Base-by-base conservation (phyloP, 208 protist genomes). In the Wallacemonas sp. region DNA sequence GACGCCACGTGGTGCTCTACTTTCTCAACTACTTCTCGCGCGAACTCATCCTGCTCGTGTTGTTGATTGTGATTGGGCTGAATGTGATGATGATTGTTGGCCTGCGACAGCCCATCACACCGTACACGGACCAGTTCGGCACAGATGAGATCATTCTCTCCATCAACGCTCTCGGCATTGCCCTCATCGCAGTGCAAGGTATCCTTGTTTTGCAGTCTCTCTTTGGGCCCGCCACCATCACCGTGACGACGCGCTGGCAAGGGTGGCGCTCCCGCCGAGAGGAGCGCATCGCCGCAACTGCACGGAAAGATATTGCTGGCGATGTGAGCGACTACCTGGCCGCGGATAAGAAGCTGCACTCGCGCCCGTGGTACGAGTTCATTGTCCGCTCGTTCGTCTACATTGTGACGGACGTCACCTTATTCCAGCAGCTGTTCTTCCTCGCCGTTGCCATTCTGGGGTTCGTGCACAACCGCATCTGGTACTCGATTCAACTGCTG, bases 401-500 rank as follows among this genome's bases (percentile, higher is more conserved):
- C 36, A 54, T 78, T 41, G 21, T 77, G 1, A 67, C 67, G 34
- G 60, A 79, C 68, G 33, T 28, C 11, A 59, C 49, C 3, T 72
- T 89, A 22, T 55, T 78, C 0, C 61, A 68, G 30, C 76, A 79
- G 31, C 54, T 54, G 8, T 75, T 86, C 30, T 86, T 84, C 63
- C 68, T 76, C 17, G 71, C 80, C 27, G 70, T 76, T 14, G 69
- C 73, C 24, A 70, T 86, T 38, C 77, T 89, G 61, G 86, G 86
- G 21, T 72, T 80, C 30, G 65, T 69, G 60, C 68, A 87, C 42
- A 70, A 80, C 60, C 80, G 65, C 26, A 79, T 92, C 28, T 92
- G 80, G 80, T 82, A 80, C 55, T 72, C 69, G 17, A 24, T 89
- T 39, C 86, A 87, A 58, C 77, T 88, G 6, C 64, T 90, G 58